phyloP scores from a whole-genome alignment of 192 early-diverging fungal species.

The Entomortierella lignicola region DNA sequence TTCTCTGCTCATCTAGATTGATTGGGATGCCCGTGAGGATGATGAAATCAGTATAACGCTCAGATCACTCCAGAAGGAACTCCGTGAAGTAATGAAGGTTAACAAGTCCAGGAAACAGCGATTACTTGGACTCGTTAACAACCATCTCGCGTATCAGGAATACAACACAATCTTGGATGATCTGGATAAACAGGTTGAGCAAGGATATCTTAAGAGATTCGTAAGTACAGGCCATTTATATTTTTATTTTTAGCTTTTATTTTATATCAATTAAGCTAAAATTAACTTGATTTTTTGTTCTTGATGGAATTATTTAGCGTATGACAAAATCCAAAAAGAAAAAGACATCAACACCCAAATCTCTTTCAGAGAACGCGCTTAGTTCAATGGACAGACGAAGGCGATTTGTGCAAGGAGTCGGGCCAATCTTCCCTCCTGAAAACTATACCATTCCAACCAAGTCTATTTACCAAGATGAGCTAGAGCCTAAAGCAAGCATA shows the following conservation, averaged over 20 bases:
- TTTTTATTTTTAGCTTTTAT: background rate
- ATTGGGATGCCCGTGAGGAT: constrained; percentile 78
- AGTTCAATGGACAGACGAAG: constrained; percentile 75
- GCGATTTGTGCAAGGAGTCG: constrained; percentile 75
- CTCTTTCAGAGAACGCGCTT: constrained; percentile 75
- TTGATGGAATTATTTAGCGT: no score
- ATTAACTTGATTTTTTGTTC: no score
- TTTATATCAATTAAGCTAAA: no score
- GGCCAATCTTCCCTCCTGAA: constrained; percentile 59
- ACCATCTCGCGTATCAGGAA: constrained; percentile 87
- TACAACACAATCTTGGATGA: constrained; percentile 89
- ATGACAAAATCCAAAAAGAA: constrained; percentile 80
- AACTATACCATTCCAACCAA: constrained; percentile 55
- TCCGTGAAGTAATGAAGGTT: constrained; percentile 73
- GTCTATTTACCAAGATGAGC: constrained; percentile 56
- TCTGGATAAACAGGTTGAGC: constrained; percentile 90
- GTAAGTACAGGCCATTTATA: constrained; percentile 61
- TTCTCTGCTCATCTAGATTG: constrained; percentile 47
- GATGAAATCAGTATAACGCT: constrained; percentile 81
- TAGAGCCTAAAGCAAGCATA: constrained; percentile 15
- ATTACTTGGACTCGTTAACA: constrained; percentile 74
- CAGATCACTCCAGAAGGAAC: constrained; percentile 72
- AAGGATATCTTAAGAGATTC: constrained; percentile 87
- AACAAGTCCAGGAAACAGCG: constrained; percentile 76
- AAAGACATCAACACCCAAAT: constrained; percentile 61